Evolutionary conservation across 1,284 basidiomycete species (phyloP).

Genomic region (Polyporus tsugae): DNA sequence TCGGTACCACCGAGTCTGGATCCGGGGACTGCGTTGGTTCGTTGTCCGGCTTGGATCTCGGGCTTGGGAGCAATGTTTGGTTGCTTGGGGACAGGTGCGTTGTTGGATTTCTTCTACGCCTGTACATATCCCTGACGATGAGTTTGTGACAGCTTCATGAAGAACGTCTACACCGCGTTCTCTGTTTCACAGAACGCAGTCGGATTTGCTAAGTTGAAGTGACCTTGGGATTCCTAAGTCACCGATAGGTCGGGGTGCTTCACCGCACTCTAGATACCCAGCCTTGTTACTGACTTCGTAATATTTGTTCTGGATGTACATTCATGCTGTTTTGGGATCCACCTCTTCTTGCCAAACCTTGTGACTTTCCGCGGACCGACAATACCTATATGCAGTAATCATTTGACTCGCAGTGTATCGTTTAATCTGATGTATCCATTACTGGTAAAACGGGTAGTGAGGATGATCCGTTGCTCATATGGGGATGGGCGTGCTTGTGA

Average conservation of each 20-base stretch:
- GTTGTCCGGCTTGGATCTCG: constrained; percentile 34
- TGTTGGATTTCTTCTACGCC: no score
- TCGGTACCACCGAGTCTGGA: constrained; percentile 32
- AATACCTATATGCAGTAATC: background rate
- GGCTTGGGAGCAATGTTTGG: constrained; percentile 37
- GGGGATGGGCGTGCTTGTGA: background rate
- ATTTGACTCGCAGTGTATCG: background rate
- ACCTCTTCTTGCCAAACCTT: background rate
- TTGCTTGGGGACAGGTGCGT: constrained; percentile 39
- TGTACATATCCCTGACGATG: background rate
- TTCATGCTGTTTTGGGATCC: background rate
- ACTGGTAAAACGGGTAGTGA: background rate
- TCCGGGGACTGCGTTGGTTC: constrained; percentile 38
- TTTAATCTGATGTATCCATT: no score
- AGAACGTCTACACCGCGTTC: constrained; percentile 39
- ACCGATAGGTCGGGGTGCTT: background rate
- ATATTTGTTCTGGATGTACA: background rate
- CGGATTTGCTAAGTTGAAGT: constrained; percentile 36
- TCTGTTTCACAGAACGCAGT: constrained; percentile 34
- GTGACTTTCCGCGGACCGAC: background rate
- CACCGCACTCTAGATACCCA: background rate
- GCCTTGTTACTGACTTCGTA: background rate
- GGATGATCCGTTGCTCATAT: background rate
- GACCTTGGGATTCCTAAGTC: background rate
- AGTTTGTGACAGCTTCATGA: constrained; percentile 32